A percentile compares a stretch with the other conserved stretches of the same genome.
Evolutionary conservation across 768 basidiomycete genomes (phyloP).

Genomic region (Dacryopinax spathularia): DNA sequence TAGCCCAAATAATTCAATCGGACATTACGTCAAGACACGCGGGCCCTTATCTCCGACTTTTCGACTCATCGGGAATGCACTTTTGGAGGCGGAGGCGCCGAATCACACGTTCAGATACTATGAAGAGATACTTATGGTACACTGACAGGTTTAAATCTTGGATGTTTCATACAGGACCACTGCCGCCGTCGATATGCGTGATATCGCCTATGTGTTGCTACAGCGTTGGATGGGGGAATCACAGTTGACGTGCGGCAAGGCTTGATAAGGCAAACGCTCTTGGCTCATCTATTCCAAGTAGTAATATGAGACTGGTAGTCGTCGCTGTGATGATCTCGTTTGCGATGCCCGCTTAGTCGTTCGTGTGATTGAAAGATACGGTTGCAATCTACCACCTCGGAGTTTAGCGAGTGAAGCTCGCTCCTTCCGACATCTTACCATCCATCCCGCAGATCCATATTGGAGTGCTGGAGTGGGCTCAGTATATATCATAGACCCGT

Average conservation of each 20-base stretch:
- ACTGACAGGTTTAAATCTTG: no score
- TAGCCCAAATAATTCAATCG: not conserved
- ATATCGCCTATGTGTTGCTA: no score
- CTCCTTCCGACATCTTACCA: not conserved
- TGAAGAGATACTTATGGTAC: no score
- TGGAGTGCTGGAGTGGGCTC: not conserved
- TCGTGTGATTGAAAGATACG: constrained; percentile 1
- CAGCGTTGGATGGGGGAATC: no score
- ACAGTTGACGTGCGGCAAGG: no score
- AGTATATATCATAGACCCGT: not conserved
- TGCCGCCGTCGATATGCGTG: no score
- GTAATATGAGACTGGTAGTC: not conserved
- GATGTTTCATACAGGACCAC: no score
- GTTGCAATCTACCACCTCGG: not conserved
- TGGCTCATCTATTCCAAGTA: not conserved
- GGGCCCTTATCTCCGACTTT: not conserved
- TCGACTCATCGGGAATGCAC: not conserved
- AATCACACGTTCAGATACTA: no score
- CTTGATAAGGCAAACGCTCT: no score
- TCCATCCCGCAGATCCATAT: not conserved
- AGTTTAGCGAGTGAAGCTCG: not conserved
- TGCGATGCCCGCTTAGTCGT: not conserved
- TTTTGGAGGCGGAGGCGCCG: no score
- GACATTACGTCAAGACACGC: not conserved
- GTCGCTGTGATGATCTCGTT: not conserved